Conservation (phyloP, 2,329 filamentous ascomycete genomes). For the Dothistroma pini region DNA sequence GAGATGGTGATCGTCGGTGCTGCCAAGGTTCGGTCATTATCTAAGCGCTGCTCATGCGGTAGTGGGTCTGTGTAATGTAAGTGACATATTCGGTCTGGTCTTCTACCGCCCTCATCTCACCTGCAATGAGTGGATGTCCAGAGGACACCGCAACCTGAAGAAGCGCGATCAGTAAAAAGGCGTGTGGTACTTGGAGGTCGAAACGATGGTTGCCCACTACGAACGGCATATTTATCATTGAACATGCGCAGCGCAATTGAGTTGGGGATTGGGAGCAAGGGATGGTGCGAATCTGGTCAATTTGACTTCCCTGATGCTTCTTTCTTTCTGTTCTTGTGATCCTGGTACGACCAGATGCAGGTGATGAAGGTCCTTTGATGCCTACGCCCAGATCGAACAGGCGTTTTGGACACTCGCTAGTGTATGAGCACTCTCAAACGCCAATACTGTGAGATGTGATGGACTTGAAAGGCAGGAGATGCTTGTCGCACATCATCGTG, state of each 20-base stretch:
- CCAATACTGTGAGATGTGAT: slow-evolving; percentile 19
- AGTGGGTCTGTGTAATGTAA: slow-evolving; percentile 4
- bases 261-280: slow-evolving; percentile 16
- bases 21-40: background rate
- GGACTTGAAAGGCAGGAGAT: slow-evolving; percentile 17
- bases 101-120: slow-evolving; percentile 2
- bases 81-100: background rate
- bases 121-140: slow-evolving; percentile 24
- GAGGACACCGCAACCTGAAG: slow-evolving; percentile 25
- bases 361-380: slow-evolving; percentile 22
- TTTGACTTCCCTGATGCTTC: slow-evolving; percentile 22
- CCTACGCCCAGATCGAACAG: slow-evolving; percentile 18
- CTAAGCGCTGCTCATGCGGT: background rate
- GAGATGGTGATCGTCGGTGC: slow-evolving; percentile 4
- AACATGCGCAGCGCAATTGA: slow-evolving; percentile 23
- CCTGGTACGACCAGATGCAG: slow-evolving; percentile 14
- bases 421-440: slow-evolving; percentile 23
- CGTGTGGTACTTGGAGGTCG: slow-evolving; percentile 17
- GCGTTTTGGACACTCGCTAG: slow-evolving; percentile 13
- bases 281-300: slow-evolving; percentile 23
- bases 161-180: slow-evolving; percentile 29
- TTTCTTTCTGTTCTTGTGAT: slow-evolving; percentile 20
- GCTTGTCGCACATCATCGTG: slow-evolving; percentile 16
- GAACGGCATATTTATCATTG: slow-evolving; percentile 19
- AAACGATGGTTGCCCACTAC: slow-evolving; percentile 18